These are phyloP conservation scores for Heterobasidion irregulare DNA, from an alignment of 1,284 basidiomycete genomes.

Conservation along the genomic window DNA sequence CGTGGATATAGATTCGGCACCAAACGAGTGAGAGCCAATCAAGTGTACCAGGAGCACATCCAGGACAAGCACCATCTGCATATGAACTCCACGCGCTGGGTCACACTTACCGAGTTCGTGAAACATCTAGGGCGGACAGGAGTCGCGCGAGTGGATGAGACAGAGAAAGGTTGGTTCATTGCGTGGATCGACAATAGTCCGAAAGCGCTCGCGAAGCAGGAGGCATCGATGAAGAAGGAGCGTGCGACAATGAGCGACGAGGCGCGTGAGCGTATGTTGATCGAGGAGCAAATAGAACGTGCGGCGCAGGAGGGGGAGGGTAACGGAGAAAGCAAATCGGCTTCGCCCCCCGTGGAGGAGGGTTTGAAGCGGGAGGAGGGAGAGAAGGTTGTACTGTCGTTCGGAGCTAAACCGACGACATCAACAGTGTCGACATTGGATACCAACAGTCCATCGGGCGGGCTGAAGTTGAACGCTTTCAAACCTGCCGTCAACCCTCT, in stretches of 20 bases:
- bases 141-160: conserved; percentile 24
- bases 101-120: conserved; percentile 90
- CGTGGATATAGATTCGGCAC: conserved; percentile 69
- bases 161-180: not conserved
- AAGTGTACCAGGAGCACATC: conserved; percentile 98
- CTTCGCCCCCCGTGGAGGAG: conserved; percentile 37
- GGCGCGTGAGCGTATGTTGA: conserved; percentile 83
- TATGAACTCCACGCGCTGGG: conserved; percentile 99
- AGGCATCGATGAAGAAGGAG: conserved; percentile 89
- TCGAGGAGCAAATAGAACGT: conserved; percentile 92
- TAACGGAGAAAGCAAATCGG: conserved; percentile 14
- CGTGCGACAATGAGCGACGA: conserved; percentile 89
- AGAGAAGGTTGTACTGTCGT: conserved; percentile 67
- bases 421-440: conserved; percentile 16
- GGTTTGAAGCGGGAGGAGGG: conserved; percentile 71
- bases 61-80: conserved; percentile 92
- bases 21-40: conserved; percentile 89
- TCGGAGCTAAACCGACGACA: conserved; percentile 46
- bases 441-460: conserved; percentile 12
- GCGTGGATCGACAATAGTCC: conserved; percentile 70
- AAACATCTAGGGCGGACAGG: conserved; percentile 88
- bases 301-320: conserved; percentile 39
- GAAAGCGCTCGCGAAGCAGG: conserved; percentile 87
- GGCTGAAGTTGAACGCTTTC: conserved; percentile 57
- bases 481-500: conserved; percentile 44